phyloP scores from a whole-genome alignment of 2,329 filamentous ascomycete species.

The Thermochaetoides dissita region DNA sequence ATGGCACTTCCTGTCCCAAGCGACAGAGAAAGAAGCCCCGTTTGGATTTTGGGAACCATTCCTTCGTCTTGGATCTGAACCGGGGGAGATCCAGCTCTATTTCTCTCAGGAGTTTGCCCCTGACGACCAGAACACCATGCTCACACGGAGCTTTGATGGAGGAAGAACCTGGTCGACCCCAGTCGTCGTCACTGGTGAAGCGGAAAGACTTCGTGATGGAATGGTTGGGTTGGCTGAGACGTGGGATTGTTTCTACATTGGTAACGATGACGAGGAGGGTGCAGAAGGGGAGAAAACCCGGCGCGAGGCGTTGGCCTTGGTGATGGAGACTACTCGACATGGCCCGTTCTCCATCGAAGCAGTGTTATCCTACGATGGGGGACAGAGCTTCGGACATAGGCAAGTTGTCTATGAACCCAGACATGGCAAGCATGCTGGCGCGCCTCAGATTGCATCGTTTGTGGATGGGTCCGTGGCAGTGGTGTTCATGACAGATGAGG shows the following conservation, averaged over 20 bases:
- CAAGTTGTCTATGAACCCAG: constrained; percentile 28
- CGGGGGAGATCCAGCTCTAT: constrained; percentile 26
- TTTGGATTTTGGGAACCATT: constrained; percentile 38
- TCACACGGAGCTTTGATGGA: constrained; percentile 28
- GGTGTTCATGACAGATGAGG: constrained; percentile 34
- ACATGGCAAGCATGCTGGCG: constrained; percentile 29
- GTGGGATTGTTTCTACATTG: constrained; percentile 10
- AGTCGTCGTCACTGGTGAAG: constrained; percentile 20
- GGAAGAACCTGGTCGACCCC: constrained; percentile 30
- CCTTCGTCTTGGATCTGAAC: constrained; percentile 20
- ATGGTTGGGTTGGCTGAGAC: constrained; percentile 30
- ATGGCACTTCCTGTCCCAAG: constrained; percentile 31
- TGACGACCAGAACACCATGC: constrained; percentile 35
- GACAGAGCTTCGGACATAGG: constrained; percentile 25
- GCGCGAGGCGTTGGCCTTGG: constrained; percentile 27
- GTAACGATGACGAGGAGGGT: no score
- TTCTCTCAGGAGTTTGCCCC: constrained; percentile 32
- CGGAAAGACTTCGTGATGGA: constrained; percentile 26
- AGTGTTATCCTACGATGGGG: constrained; percentile 30
- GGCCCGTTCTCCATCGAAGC: constrained; percentile 30
- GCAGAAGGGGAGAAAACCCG: constrained; percentile 8
- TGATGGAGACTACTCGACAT: constrained; percentile 31
- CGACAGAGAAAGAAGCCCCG: constrained; percentile 19
- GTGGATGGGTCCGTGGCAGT: constrained; percentile 26
- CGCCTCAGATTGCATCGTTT: constrained; percentile 30